These are phyloP conservation scores for Carex myosuroides DNA, from an alignment of 176 grass and related monocot genomes.

Conservation along the genomic window DNA sequence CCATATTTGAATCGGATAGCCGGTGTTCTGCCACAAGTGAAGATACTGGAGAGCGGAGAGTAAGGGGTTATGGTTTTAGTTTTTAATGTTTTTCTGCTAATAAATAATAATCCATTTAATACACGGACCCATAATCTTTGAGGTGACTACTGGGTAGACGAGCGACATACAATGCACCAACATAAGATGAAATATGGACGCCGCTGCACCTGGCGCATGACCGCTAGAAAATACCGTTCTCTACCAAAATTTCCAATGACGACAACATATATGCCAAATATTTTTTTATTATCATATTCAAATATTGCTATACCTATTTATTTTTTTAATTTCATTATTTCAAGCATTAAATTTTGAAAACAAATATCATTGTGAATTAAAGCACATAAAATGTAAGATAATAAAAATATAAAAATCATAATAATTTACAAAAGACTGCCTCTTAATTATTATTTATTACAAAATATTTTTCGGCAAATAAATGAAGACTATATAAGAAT, in stretches of 20 bases:
- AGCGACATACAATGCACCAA: background rate
- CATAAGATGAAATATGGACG: background rate
- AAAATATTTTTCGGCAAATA: background rate
- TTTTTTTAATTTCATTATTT: background rate
- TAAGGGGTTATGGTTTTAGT: background rate
- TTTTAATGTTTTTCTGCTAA: background rate
- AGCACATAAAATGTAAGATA: background rate
- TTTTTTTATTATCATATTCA: background rate
- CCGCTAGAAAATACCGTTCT: background rate
- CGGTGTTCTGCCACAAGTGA: background rate
- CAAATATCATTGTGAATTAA: background rate
- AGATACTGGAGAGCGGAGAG: background rate
- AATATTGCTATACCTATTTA: background rate
- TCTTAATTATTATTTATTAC: background rate
- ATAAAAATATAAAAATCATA: background rate
- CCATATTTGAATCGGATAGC: background rate
- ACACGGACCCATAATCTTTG: conserved; percentile 7
- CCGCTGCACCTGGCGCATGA: background rate
- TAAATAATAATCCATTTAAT: background rate
- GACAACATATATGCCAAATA: background rate
- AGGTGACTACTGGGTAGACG: background rate
- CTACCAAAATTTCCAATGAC: background rate
- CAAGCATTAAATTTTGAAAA: too few species aligned
- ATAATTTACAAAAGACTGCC: background rate
- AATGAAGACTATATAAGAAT: background rate